phyloP scores from a whole-genome alignment of 2,329 filamentous ascomycete species.

The Pestalotiopsis sp. region DNA sequence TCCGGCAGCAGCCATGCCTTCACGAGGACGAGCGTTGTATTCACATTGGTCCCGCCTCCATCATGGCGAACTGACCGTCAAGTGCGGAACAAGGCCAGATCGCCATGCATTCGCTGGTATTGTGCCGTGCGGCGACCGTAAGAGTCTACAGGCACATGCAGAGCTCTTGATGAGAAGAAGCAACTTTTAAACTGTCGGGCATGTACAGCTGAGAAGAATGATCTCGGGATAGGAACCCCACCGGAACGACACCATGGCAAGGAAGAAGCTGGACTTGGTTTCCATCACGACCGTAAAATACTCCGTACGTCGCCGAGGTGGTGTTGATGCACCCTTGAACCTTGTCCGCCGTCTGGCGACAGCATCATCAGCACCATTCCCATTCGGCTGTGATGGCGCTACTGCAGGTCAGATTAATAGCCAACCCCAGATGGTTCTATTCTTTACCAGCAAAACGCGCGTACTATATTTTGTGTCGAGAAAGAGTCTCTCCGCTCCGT shows the following conservation, averaged over 20 bases:
- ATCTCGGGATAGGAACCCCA: background rate
- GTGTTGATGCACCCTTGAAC: background rate
- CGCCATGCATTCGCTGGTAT: background rate
- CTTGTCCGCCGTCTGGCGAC: background rate
- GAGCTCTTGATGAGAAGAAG: background rate
- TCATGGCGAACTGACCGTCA: background rate
- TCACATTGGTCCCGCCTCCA: background rate
- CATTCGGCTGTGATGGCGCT: background rate
- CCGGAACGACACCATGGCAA: background rate
- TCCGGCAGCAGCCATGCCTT: background rate
- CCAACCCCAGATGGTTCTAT: background rate
- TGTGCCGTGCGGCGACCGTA: background rate
- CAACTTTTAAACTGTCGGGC: background rate
- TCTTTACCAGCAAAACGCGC: background rate
- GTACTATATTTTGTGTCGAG: background rate
- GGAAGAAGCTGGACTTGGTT: no score
- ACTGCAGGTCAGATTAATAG: conserved; percentile 7
- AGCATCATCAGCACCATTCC: background rate
- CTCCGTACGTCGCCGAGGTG: background rate
- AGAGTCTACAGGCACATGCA: background rate
- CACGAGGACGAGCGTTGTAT: background rate
- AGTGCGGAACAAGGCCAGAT: background rate
- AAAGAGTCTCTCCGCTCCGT: background rate
- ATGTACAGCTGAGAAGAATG: background rate
- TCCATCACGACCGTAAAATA: no score